These are phyloP conservation scores for Pseudogymnoascus sp. DNA, from an alignment of 2,329 filamentous ascomycete species.

Conservation along the genomic window DNA sequence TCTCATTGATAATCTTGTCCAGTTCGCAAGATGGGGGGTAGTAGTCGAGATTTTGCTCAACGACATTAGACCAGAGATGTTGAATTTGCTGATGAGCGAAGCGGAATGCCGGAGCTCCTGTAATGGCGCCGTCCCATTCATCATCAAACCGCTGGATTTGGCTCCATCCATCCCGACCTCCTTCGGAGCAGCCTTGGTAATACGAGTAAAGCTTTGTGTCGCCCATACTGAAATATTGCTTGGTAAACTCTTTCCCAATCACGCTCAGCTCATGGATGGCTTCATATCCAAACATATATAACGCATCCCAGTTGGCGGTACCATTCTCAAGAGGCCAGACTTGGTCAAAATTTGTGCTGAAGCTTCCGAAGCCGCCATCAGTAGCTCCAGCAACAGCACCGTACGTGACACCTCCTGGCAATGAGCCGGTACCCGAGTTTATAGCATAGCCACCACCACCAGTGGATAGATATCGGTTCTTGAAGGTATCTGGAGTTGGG, in stretches of 20 bases:
- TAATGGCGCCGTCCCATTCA: constrained; percentile 39
- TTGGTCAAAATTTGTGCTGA: constrained; percentile 33
- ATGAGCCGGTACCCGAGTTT: constrained; percentile 28
- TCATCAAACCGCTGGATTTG: constrained; percentile 35
- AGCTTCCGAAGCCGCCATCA: constrained; percentile 44
- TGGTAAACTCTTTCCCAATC: constrained; percentile 38
- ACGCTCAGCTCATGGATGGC: constrained; percentile 32
- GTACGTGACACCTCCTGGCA: constrained; percentile 37
- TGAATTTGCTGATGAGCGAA: constrained; percentile 39
- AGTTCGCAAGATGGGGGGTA: constrained; percentile 40
- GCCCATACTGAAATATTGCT: constrained; percentile 34
- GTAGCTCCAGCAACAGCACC: constrained; percentile 43
- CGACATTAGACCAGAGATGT: constrained; percentile 33
- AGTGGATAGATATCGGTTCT: constrained; percentile 40
- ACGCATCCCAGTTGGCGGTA: constrained; percentile 31
- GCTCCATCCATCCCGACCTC: constrained; percentile 43
- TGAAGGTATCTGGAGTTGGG: constrained; percentile 35
- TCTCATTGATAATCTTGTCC: constrained; percentile 45
- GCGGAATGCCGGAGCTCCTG: constrained; percentile 41
- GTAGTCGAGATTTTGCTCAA: constrained; percentile 36
- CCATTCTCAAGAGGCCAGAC: constrained; percentile 34
- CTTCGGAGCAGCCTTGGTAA: constrained; percentile 43
- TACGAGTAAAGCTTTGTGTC: constrained; percentile 38
- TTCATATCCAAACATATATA: constrained; percentile 35
- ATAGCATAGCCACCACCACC: constrained; percentile 42